These are phyloP conservation scores for Juncus inflexus DNA, from an alignment of 176 grass and related monocot species.

Conservation along the genomic window DNA sequence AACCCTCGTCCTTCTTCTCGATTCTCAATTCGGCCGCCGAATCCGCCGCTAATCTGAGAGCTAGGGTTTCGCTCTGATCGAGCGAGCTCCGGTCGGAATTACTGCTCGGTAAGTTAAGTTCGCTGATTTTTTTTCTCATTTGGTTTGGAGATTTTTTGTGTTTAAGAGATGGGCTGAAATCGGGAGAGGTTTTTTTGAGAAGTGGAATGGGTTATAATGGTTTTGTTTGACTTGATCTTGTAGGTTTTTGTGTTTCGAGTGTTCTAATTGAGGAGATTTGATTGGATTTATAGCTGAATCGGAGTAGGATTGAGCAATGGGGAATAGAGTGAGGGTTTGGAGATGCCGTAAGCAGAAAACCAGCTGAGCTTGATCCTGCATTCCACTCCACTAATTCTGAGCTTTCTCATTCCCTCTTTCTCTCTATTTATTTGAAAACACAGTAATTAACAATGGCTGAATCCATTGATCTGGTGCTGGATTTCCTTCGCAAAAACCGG, in stretches of 20 bases:
- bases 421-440: too few relatives aligned
- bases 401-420: not conserved
- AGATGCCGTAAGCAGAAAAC: conserved; percentile 1
- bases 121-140: conserved; percentile 13
- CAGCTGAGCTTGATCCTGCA: conserved; percentile 12
- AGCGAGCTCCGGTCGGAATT: not conserved
- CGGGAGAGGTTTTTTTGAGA: not conserved
- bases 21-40: conserved; percentile 8
- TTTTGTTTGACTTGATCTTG: conserved; percentile 18
- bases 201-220: not conserved
- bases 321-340: conserved; percentile 2
- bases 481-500: conserved; percentile 81
- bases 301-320: conserved; percentile 6
- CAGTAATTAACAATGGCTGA: conserved; percentile 44
- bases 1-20: not conserved
- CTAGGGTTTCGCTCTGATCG: conserved; percentile 26
- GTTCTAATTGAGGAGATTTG: conserved; percentile 11
- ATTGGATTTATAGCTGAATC: conserved; percentile 5
- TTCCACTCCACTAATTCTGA: conserved; percentile 16
- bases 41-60: conserved; percentile 1
- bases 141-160: not conserved
- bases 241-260: conserved; percentile 8
- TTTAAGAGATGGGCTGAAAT: not conserved
- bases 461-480: conserved; percentile 84
- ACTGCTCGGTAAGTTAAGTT: not conserved